Percentiles rank a stretch among this genome's conserved stretches.
These are phyloP conservation scores for Metschnikowia reukaufii DNA, from an alignment of 805 yeast species.

Conservation along the genomic window DNA sequence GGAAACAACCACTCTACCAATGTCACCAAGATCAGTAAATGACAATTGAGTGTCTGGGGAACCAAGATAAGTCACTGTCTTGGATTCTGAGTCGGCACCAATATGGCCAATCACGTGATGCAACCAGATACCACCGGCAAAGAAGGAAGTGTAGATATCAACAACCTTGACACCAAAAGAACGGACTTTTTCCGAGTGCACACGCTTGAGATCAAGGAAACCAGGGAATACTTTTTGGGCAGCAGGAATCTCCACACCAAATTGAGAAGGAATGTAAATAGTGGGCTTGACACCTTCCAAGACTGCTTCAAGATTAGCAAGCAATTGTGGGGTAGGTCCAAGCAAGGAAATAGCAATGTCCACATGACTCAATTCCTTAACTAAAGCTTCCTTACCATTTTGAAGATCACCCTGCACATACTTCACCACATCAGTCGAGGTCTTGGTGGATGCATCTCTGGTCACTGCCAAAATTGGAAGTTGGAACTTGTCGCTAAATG, in stretches of 20 bases:
- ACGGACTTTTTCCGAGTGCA: constrained; percentile 41
- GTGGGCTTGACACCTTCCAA: constrained; percentile 45
- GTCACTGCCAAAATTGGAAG: constrained; percentile 55
- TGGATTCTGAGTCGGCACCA: constrained; percentile 32
- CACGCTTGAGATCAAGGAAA: constrained; percentile 32
- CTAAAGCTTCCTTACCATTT: constrained; percentile 21
- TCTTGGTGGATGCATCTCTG: constrained; percentile 37
- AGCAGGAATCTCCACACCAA: constrained; percentile 45
- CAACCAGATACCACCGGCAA: constrained; percentile 29
- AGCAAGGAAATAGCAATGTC: constrained; percentile 53
- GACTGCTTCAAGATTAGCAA: constrained; percentile 36
- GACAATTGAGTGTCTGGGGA: constrained; percentile 30
- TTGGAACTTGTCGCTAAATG: constrained; percentile 41
- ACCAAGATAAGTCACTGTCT: constrained; percentile 45
- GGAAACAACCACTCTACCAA: constrained; percentile 46
- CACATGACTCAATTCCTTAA: constrained; percentile 42
- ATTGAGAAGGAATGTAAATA: constrained; percentile 30
- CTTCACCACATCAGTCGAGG: constrained; percentile 36
- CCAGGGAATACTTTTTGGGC: constrained; percentile 32
- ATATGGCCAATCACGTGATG: constrained; percentile 25
- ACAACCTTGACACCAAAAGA: constrained; percentile 47
- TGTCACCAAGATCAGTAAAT: constrained; percentile 30
- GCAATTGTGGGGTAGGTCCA: constrained; percentile 30
- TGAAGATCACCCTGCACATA: constrained; percentile 37
- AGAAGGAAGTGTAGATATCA: constrained; percentile 42